These are phyloP conservation scores for Saxophila tyrrhenica DNA, from an alignment of 495 filamentous ascomycete genomes.

Conservation along the genomic window DNA sequence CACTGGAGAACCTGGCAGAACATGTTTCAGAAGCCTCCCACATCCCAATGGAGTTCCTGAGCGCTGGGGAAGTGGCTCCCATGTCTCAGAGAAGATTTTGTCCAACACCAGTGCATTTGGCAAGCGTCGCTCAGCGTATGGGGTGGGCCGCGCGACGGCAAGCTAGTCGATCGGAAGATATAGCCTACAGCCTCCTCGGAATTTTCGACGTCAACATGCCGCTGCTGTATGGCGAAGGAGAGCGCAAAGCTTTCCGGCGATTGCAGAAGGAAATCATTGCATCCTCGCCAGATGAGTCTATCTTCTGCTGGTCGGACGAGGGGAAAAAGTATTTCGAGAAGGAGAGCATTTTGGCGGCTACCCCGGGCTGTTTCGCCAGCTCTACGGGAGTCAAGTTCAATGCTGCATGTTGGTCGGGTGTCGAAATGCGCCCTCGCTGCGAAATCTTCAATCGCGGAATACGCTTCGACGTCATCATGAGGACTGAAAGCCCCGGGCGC, in stretches of 20 bases:
- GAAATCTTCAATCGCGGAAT: background rate
- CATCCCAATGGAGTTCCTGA: too few species aligned
- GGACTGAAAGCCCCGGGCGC: background rate
- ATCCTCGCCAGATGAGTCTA: background rate
- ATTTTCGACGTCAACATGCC: slow-evolving; percentile 20
- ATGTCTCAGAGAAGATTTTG: background rate
- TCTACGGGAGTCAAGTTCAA: background rate
- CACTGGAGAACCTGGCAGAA: background rate
- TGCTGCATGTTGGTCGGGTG: too few species aligned
- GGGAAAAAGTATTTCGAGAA: background rate
- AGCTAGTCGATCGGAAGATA: slow-evolving; percentile 14
- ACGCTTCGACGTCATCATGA: background rate
- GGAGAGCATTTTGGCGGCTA: background rate
- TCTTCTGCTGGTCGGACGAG: background rate
- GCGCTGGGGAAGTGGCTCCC: background rate
- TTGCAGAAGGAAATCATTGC: slow-evolving; percentile 10
- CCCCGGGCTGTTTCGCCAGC: background rate
- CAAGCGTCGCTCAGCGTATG: slow-evolving; percentile 15
- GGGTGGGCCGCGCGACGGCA: slow-evolving; percentile 13
- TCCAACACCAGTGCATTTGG: background rate
- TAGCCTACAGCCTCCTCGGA: slow-evolving; percentile 19
- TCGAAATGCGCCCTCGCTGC: background rate
- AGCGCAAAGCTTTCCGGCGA: slow-evolving; percentile 13
- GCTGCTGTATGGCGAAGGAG: slow-evolving; percentile 18
- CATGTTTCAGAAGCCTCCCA: background rate